These are phyloP conservation scores for Pleurostoma richardsiae DNA, from an alignment of 2,329 filamentous ascomycete genomes.

Conservation along the genomic window DNA sequence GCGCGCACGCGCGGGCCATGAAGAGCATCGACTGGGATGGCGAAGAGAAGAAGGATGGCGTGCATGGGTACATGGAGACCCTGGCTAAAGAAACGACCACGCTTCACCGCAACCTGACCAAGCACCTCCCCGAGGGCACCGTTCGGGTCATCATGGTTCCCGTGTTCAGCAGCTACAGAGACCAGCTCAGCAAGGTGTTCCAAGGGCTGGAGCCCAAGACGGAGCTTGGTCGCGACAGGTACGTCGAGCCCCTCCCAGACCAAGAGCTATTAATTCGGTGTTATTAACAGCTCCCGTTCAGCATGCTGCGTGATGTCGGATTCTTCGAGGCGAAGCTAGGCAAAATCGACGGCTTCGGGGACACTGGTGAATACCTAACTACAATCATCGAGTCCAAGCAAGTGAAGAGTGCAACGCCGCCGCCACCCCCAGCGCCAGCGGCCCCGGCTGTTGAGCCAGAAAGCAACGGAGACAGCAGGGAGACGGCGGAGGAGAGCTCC, in stretches of 20 bases:
- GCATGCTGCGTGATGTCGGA: constrained; percentile 72
- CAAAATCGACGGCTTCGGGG: constrained; percentile 74
- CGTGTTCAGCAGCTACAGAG: constrained; percentile 77
- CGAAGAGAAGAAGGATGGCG: constrained; percentile 31
- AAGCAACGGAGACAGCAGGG: constrained; percentile 11
- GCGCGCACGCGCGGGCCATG: constrained; percentile 69
- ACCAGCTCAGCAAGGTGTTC: constrained; percentile 71
- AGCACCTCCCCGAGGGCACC: constrained; percentile 72
- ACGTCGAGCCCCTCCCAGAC: constrained; percentile 22
- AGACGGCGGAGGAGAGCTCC: constrained; percentile 3
- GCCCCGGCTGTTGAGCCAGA: neutral
- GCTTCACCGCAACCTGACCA: constrained; percentile 76
- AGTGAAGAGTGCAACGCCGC: constrained; percentile 20
- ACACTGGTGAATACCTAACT: constrained; percentile 65
- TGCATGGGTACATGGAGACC: constrained; percentile 78
- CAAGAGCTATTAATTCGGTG: neutral
- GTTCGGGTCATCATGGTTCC: constrained; percentile 80
- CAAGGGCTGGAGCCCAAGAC: constrained; percentile 60
- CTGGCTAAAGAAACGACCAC: constrained; percentile 81
- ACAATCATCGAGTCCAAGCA: constrained; percentile 59
- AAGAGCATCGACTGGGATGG: constrained; percentile 70
- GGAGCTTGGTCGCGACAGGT: constrained; percentile 67
- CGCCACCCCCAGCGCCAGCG: constrained; percentile 5
- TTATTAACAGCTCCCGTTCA: constrained; percentile 24
- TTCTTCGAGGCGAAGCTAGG: constrained; percentile 65